Conservation (phyloP, 306 rosid genomes). For the Trifolium pratense region DNA sequence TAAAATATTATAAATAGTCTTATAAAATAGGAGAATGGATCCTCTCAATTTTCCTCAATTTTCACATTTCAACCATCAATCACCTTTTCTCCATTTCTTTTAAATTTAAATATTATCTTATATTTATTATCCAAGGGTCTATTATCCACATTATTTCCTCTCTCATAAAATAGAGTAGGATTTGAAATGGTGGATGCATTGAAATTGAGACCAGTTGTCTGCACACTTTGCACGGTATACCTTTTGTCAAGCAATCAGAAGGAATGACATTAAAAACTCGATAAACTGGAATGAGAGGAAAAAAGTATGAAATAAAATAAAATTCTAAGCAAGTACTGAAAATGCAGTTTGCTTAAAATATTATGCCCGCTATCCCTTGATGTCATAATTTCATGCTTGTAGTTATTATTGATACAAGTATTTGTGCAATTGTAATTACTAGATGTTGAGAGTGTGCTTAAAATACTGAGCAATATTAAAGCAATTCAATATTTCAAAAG, state of each 20-base stretch:
- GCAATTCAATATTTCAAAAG: constrained; percentile 25
- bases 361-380: neutral
- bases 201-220: constrained; percentile 14
- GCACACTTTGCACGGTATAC: neutral
- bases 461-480: neutral
- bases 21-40: constrained; percentile 1
- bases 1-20: neutral
- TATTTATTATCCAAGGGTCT: no score
- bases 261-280: neutral
- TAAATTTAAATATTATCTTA: no score
- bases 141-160: no score
- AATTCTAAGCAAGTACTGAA: constrained; percentile 10
- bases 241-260: constrained; percentile 19
- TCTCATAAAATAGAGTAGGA: neutral
- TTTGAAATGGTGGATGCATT: neutral
- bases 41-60: no score
- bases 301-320: constrained; percentile 19
- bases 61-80: no score
- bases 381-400: neutral
- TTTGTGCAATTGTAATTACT: constrained; percentile 19
- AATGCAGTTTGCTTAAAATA: constrained; percentile 18
- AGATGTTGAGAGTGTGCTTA: constrained; percentile 4
- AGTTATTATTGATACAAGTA: neutral
- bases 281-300: neutral
- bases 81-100: no score